Percentiles rank a stretch among this genome's conserved stretches.
Conservation (phyloP, 495 filamentous ascomycete genomes). For the Podospora tetraspora region DNA sequence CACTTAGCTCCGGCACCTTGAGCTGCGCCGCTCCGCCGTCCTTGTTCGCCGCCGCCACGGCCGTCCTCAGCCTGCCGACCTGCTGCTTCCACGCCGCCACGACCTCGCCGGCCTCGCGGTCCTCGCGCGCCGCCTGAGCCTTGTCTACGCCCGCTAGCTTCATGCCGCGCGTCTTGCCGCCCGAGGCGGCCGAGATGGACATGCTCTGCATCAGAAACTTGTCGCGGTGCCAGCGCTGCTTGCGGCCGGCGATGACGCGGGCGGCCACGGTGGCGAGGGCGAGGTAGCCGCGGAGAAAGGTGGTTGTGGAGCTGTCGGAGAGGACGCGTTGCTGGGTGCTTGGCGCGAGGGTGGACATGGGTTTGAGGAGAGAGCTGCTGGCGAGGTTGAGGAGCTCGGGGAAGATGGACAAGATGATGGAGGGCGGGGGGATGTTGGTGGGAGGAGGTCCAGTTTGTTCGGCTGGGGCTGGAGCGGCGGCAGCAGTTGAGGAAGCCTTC, state of each 20-base stretch:
- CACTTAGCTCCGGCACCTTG: constrained; percentile 63
- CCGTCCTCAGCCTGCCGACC: constrained; percentile 56
- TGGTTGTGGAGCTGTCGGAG: constrained; percentile 47
- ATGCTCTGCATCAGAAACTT: constrained; percentile 78
- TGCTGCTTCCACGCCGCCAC: constrained; percentile 66
- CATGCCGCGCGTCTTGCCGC: constrained; percentile 63
- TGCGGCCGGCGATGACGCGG: constrained; percentile 79
- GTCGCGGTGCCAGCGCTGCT: constrained; percentile 85
- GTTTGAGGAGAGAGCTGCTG: constrained; percentile 48
- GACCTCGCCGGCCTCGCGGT: constrained; percentile 78
- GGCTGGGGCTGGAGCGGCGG: neutral
- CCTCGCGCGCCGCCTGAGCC: constrained; percentile 72
- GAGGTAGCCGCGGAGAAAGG: constrained; percentile 51
- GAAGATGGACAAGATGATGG: constrained; percentile 71
- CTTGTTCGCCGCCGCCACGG: constrained; percentile 50
- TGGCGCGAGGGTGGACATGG: constrained; percentile 47
- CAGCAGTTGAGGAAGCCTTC: constrained; percentile 7
- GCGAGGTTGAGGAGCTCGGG: constrained; percentile 58
- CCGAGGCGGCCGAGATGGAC: constrained; percentile 66
- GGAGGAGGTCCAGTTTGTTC: constrained; percentile 49
- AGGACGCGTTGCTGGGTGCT: constrained; percentile 53
- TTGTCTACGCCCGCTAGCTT: constrained; percentile 80
- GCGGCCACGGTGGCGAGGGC: constrained; percentile 61
- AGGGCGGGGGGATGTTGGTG: constrained; percentile 85
- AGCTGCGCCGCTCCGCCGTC: constrained; percentile 30